These are phyloP conservation scores for Tolypocladium ophioglossoides DNA, from an alignment of 2,329 filamentous ascomycete genomes.

Conservation along the genomic window DNA sequence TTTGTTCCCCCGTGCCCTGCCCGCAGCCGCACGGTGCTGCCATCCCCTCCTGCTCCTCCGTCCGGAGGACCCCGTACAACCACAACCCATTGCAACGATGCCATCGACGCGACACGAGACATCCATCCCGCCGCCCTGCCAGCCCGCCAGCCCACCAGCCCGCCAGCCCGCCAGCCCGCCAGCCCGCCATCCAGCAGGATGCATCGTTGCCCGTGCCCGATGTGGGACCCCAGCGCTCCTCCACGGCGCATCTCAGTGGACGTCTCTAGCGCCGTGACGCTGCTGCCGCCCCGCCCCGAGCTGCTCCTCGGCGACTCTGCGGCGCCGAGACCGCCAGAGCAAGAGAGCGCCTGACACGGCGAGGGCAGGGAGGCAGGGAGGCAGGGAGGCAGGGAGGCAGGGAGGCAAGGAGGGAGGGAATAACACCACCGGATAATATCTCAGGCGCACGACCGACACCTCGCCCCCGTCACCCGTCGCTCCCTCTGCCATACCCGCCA, in stretches of 20 bases:
- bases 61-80: no score
- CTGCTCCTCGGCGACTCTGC: neutral
- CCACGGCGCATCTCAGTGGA: neutral
- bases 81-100: neutral
- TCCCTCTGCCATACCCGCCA: neutral
- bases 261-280: neutral
- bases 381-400: no score
- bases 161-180: no score
- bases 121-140: neutral
- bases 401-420: neutral
- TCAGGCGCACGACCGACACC: neutral
- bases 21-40: neutral
- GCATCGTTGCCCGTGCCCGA: neutral
- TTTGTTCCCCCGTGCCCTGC: neutral
- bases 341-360: neutral
- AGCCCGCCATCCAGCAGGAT: neutral
- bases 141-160: no score
- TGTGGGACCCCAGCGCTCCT: neutral
- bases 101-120: neutral
- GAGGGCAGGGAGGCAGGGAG: neutral
- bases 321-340: constrained; percentile 1
- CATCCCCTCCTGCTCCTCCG: neutral
- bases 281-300: neutral
- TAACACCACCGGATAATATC: neutral
- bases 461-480: neutral